Conservation (phyloP, 345 rosid species). For the Hevea brasiliensis region DNA sequence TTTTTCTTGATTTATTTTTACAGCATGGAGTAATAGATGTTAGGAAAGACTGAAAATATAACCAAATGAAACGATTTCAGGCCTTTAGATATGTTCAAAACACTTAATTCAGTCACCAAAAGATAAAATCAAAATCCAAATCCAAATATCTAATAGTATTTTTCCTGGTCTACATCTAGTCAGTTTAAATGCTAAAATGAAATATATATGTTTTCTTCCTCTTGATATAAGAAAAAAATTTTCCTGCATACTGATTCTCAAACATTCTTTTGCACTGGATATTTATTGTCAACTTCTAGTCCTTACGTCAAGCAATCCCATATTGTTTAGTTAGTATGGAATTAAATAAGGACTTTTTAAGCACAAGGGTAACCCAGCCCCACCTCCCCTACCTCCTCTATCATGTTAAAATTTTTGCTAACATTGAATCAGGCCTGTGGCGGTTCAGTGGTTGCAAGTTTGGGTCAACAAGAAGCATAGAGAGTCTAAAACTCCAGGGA, state of each 20-base stretch:
- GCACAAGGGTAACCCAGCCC: background rate
- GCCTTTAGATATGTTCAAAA: background rate
- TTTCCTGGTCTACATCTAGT: background rate
- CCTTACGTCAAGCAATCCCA: background rate
- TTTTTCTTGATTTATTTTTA: background rate
- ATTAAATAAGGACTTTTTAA: background rate
- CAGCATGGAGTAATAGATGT: background rate
- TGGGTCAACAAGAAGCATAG: conserved; percentile 15
- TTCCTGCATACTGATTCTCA: background rate
- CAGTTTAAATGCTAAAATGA: background rate
- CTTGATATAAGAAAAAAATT: background rate
- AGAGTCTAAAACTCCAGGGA: background rate
- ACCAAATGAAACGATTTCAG: background rate
- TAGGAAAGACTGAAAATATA: background rate
- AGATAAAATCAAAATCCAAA: background rate
- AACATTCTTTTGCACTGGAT: background rate
- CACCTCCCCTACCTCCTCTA: too few species aligned
- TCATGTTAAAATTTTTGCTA: background rate
- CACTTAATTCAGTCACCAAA: background rate
- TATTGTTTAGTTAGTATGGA: background rate
- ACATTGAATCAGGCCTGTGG: background rate
- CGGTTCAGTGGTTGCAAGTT: too few species aligned
- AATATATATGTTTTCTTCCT: too few species aligned
- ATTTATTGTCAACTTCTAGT: background rate
- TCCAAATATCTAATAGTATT: background rate